Evolutionary conservation across 2,329 filamentous ascomycete species (phyloP), one percentile per base, ranked within the genome.

Genomic region (Arthrocladium fulminans): DNA sequence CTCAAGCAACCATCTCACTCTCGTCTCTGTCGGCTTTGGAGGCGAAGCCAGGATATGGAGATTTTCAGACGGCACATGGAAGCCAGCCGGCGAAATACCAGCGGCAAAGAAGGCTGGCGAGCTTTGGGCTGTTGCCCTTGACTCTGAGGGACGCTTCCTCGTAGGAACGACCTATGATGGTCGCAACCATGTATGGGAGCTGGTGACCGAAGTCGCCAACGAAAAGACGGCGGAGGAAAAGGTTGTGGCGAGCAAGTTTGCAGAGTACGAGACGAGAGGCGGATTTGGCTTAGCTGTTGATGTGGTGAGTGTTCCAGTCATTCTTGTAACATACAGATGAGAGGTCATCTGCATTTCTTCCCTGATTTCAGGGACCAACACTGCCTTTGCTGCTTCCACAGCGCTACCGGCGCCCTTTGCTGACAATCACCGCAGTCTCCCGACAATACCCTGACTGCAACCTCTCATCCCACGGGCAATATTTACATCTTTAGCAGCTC

Each of bases 401-500:
- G n/a, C n/a, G n/a, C n/a, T n/a, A n/a, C n/a, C n/a, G n/a, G n/a
- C n/a, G n/a, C n/a, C n/a, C n/a, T n/a, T n/a, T n/a, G n/a, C 47
- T 23, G 17, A 35, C 47, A 25, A 24, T 39, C 13, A 19, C n/a
- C 35, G 27, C 51, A 80, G 77, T 82, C 78, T 51, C 63, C 71
- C 17, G 85, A 98, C 65, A 90, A 89, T 46, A 82, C 79, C 54
- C 84, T 88, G 65, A 94, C 89, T 24, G 90, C 89, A 3, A 94
- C 85, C 45, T 92, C 92, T 0, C 90, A 98, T 67, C 86, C 95
- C 64, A 95, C 86, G 60, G 92, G 92, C 13, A 83, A 81, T 10
- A 79, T 97, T 54, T 96, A 96, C 68, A 81, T 98, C 53, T 98
- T 97, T 74, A 89, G 88, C 71, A 97, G 95, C 60, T 83, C 88